Evolutionary conservation across 176 grass and related monocot genomes (phyloP).

Genomic region (Saccharum officinarum): DNA sequence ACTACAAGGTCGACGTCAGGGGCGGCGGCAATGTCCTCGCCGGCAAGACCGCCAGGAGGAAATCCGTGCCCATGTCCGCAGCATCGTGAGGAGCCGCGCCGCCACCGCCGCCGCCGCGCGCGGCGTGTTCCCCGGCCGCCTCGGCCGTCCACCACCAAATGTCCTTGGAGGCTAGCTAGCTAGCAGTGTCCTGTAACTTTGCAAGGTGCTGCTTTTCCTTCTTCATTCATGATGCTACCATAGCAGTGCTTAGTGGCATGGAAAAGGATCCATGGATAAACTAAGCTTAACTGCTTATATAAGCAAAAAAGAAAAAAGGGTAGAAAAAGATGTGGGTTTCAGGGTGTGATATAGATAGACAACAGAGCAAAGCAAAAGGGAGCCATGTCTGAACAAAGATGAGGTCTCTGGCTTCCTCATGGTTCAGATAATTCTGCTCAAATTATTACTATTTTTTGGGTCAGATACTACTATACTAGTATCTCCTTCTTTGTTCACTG

Average conservation of each 20-base stretch:
- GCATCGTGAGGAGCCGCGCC: conserved; percentile 39
- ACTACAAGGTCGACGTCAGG: conserved; percentile 59
- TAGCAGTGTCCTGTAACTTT: conserved; percentile 36
- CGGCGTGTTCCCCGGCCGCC: conserved; percentile 3
- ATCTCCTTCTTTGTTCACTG: conserved; percentile 42
- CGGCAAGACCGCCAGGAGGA: conserved; percentile 45
- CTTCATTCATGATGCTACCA: conserved; percentile 48
- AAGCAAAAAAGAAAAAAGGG: background rate
- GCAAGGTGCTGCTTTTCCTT: conserved; percentile 35
- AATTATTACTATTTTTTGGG: background rate
- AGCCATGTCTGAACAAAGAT: conserved; percentile 36
- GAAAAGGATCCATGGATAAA: conserved; percentile 48
- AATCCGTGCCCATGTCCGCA: conserved; percentile 45
- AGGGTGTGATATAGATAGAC: conserved; percentile 55
- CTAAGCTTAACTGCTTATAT: conserved; percentile 13
- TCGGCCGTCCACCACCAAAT: conserved; percentile 28
- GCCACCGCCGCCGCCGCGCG: background rate
- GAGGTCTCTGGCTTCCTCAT: conserved; percentile 57
- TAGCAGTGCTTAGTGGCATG: conserved; percentile 33
- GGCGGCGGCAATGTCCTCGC: background rate
- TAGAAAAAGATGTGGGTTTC: conserved; percentile 24
- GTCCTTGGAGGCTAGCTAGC: conserved; percentile 30
- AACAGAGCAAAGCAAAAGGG: conserved; percentile 42
- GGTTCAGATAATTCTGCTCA: conserved; percentile 24
- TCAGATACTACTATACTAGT: conserved; percentile 1